Evolutionary conservation across 768 basidiomycete genomes (phyloP), one percentile per base, ranked within the genome.

Genomic region (Megacollybia marginata): DNA sequence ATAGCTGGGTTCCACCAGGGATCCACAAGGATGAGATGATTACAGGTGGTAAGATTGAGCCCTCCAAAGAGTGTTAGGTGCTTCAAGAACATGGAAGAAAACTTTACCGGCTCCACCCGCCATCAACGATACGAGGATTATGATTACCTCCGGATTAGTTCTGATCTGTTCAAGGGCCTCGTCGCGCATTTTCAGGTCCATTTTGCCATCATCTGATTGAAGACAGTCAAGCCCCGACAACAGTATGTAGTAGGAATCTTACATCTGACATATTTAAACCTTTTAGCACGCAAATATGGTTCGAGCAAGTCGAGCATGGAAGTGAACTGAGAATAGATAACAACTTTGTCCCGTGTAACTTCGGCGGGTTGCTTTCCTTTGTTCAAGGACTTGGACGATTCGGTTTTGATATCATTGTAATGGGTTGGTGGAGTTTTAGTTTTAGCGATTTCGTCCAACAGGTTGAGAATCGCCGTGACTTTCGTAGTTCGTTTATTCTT

Each of bases 1-100:
- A 50, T 18, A 16, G 49, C 49, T 15, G 46, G 51, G n/a, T 52
- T 52, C 16, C 20, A 52, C 47, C 47, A 48, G 12, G 16, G 33
- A n/a, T 52, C 51, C 5, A 48, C 15, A 36, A 52, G 9, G 33
- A 52, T 48, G 48, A 52, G 44, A 31, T 47, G 47, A 16, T 48
- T 48, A 36, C 46, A 47, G 15, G 34, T 16, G 9, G 47, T 40
- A 12, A 52, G 34, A 34, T 48, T 52, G 18, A 52, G n/a, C 1
- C 51, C 51, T 50, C 18, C 9, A 15, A 33, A n/a, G 19, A 8
- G 18, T 16, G 28, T 28, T 2, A 47, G 9, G 34, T n/a, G 19
- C 15, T 47, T 15, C 46, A 7, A 18, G 15, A n/a, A 10, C 7
- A 19, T 20, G 20, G 28, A 47, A 18, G 9, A 9, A 33, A 19